Percentiles rank a stretch among this genome's conserved stretches.
These are phyloP conservation scores for Ochromonas danica DNA, from an alignment of 108 stramenopile genomes.

Conservation along the genomic window DNA sequence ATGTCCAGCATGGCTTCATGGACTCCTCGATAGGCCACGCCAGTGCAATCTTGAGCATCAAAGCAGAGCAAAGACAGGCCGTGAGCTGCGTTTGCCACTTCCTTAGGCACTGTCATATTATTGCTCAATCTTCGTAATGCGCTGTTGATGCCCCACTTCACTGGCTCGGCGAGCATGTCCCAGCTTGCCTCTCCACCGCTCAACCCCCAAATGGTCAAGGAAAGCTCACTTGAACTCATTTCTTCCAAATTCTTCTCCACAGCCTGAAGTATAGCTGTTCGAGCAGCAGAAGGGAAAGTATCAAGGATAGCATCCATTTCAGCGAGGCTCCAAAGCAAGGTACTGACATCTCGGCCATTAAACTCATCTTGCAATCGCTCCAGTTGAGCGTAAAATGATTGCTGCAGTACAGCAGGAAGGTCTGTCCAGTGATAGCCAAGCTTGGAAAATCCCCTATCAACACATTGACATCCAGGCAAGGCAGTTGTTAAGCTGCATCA, in stretches of 20 bases:
- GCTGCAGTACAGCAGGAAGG: background rate
- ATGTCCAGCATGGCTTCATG: background rate
- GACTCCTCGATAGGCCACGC: background rate
- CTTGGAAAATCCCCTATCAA: background rate
- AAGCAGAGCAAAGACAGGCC: background rate
- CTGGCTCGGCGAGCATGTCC: background rate
- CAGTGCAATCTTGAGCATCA: background rate
- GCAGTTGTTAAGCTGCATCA: too few species aligned
- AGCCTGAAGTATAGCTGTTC: background rate
- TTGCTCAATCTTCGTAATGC: background rate
- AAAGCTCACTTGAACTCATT: background rate
- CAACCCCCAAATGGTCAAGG: background rate
- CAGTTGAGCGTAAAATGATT: background rate
- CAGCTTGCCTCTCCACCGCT: background rate
- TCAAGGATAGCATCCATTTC: background rate
- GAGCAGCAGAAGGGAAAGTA: background rate
- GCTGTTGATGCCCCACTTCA: background rate
- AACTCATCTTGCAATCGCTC: background rate
- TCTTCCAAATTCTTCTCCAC: background rate
- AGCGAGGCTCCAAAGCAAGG: background rate
- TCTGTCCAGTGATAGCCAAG: background rate
- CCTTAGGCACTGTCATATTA: background rate
- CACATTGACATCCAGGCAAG: too few species aligned
- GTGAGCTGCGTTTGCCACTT: background rate
- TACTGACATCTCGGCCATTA: background rate